Evolutionary conservation across 352 stramenopile species (phyloP), one percentile per base, ranked within the genome.

Genomic region (Globisporangium barbulae): DNA sequence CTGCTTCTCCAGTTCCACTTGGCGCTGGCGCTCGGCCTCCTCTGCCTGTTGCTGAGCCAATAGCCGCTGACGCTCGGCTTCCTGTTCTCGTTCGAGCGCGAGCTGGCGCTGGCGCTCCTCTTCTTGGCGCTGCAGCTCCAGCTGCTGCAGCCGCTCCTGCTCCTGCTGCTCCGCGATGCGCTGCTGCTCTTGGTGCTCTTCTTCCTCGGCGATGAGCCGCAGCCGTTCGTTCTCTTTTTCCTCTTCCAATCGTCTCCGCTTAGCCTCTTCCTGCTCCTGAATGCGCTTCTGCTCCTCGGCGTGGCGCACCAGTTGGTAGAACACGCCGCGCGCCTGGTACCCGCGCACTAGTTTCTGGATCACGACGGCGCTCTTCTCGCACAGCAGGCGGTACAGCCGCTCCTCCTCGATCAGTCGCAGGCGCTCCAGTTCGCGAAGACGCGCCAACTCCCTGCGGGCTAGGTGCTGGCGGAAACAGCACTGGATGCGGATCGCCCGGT

Each of bases 271-370:
- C 33, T 62, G 71, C 44, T 75, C 71, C 45, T 70, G 66, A 39
- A 71, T 64, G 21, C 72, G 67, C 64, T 79, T 64, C 12, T 83
- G 65, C 35, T 75, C 70, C 44, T 70, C 57, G 0, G 75, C 75
- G 35, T 82, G 54, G 13, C 72, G 68, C 22, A 72, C 17, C 63
- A 88, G 69, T 12, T 73, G 65, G 9, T 65, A 68, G 53, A 79
- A 78, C 17, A 71, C 49, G 30, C 72, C 78, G 0, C 78, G 76
- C 13, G 67, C 74, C 60, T 79, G 81, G 64, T 81, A 85, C 12
- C 79, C 78, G 10, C 75, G 77, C 9, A 79, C 69, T 17, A 79
- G 57, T 21, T 33, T 63, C 49, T 90, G 79, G 35, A 90, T 86
- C 21, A 71, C 19, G 4, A 82, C 21, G 10, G 79, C 77, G 21